Evolutionary conservation across 164 flowering plant species (phyloP).

Genomic region (Euptelea pleiosperma): DNA sequence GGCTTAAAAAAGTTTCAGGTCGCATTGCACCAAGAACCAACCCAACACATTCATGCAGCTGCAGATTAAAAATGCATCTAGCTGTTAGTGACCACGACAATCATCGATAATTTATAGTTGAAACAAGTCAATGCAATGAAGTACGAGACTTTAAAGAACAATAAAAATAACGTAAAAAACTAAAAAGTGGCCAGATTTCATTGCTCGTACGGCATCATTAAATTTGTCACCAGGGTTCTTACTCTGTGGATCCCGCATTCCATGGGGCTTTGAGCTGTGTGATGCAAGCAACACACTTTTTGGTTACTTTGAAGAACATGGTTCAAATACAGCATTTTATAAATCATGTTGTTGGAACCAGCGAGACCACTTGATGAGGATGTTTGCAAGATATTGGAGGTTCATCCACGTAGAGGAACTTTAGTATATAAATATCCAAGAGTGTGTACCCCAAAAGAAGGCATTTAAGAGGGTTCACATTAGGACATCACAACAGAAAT

Average conservation of each 20-base stretch:
- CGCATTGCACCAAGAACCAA: constrained; percentile 90
- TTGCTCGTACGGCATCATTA: not conserved
- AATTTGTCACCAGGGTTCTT: too few species aligned
- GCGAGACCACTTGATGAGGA: not conserved
- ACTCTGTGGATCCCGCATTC: not conserved
- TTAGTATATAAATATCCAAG: not conserved
- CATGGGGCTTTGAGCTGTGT: too few species aligned
- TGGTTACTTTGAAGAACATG: not conserved
- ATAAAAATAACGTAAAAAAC: constrained; percentile 1
- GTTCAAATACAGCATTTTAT: not conserved
- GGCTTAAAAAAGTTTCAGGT: constrained; percentile 61
- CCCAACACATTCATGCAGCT: constrained; percentile 92
- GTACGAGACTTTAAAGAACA: not conserved
- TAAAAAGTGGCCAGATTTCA: not conserved
- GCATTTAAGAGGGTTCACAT: too few species aligned
- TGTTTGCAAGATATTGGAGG: not conserved
- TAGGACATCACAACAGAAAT: too few species aligned
- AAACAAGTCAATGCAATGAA: constrained; percentile 1
- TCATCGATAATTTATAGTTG: not conserved
- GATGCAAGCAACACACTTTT: too few species aligned
- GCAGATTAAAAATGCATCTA: constrained; percentile 18
- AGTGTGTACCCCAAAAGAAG: too few species aligned
- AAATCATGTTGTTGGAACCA: not conserved
- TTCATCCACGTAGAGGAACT: not conserved
- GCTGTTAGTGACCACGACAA: not conserved